Conservation (phyloP, 805 yeast species). For the Priceomyces haplophilus region DNA sequence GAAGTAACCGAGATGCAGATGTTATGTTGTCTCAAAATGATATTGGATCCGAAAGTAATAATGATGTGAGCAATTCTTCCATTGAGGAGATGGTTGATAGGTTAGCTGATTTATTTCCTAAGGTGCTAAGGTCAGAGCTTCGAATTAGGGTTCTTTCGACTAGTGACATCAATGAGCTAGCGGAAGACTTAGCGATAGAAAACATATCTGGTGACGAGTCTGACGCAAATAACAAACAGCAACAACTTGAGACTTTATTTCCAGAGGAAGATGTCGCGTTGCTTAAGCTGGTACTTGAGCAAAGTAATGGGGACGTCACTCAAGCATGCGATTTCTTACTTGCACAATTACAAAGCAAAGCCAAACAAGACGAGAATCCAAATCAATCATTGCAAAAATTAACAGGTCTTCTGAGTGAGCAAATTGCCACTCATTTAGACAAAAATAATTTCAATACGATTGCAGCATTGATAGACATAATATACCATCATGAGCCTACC, state of each 20-base stretch:
- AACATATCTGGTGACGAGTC: conserved; percentile 2
- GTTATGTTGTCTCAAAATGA: not conserved
- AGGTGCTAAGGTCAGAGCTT: conserved; percentile 22
- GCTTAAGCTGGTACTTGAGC: conserved; percentile 27
- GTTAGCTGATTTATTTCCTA: conserved; percentile 28
- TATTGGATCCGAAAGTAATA: not conserved
- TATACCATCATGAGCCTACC: conserved; percentile 15
- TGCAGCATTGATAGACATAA: conserved; percentile 36
- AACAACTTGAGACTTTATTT: conserved; percentile 39
- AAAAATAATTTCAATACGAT: conserved; percentile 12
- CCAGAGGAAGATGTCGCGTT: conserved; percentile 35
- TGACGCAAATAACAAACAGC: not conserved
- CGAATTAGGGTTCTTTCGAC: conserved; percentile 23
- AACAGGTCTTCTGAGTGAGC: conserved; percentile 10
- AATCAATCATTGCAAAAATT: conserved; percentile 17
- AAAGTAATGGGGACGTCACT: conserved; percentile 27
- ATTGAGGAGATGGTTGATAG: conserved; percentile 13
- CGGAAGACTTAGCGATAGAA: conserved; percentile 23
- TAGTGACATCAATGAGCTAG: conserved; percentile 19
- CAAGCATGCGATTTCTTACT: conserved; percentile 10
- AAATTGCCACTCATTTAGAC: conserved; percentile 17
- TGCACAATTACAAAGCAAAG: not conserved
- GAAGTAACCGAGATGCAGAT: not conserved
- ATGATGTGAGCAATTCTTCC: not conserved
- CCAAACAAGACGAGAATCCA: conserved; percentile 6